Conservation (phyloP, 2,329 filamentous ascomycete species). For the Monosporascus cannonballus region DNA sequence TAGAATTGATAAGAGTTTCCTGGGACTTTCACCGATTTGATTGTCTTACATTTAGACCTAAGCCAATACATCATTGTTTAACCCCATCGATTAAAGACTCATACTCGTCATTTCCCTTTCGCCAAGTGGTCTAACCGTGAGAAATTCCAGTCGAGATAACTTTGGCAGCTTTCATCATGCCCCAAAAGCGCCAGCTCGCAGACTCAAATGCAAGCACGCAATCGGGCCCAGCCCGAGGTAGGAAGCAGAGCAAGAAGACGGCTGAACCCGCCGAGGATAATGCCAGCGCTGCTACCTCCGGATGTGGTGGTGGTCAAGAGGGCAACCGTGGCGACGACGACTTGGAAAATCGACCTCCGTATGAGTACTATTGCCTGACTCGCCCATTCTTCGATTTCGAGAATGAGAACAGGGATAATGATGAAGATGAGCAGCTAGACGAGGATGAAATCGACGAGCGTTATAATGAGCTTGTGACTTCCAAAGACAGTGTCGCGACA, state of each 20-base stretch:
- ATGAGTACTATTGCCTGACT: conserved; percentile 13
- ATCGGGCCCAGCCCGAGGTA: neutral
- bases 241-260: neutral
- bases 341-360: conserved; percentile 6
- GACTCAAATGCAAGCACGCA: neutral
- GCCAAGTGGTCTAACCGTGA: neutral
- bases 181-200: neutral
- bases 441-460: conserved; percentile 12
- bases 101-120: too few species aligned
- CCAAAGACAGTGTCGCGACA: conserved; percentile 7
- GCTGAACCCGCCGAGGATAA: neutral
- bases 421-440: conserved; percentile 12
- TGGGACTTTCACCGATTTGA: too few species aligned
- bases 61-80: too few species aligned
- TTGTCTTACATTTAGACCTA: too few species aligned
- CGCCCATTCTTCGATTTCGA: conserved; percentile 17
- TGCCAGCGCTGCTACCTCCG: neutral
- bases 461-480: conserved; percentile 7
- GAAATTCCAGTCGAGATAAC: neutral
- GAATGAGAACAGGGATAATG: conserved; percentile 15
- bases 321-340: conserved; percentile 5
- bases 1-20: neutral
- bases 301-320: neutral
- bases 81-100: too few species aligned
- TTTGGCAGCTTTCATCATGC: neutral